Evolutionary conservation across 2,329 filamentous ascomycete species (phyloP), one percentile per base, ranked within the genome.

Genomic region (Microcyclospora tardicrescens): DNA sequence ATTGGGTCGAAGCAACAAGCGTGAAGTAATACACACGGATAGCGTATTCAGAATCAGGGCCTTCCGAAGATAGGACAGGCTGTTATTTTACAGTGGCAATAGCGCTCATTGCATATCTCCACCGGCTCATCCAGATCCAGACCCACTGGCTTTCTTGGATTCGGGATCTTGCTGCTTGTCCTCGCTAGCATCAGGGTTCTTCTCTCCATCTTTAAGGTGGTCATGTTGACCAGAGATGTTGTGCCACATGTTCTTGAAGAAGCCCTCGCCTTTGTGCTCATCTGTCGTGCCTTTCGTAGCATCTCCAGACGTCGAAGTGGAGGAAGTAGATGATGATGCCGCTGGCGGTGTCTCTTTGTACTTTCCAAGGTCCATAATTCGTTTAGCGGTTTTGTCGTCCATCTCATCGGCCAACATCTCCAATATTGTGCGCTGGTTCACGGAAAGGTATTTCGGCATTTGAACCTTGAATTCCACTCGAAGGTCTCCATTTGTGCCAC

Each of bases 401-500:
- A 98, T 81, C 66, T 98, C 91, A 53, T 98, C 87, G 6, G 91
- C 91, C 47, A 98, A 75, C 76, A 96, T 89, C 66, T 98, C 91
- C 33, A 93, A 66, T 42, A 98, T 82, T 1, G 84, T 93, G 38
- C 91, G 75, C 67, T 98, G 87, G 64, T 94, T 96, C 34, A 81
- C 75, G 39, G 75, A 85, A 47, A 98, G 70, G 55, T 89, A 95
- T 65, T 94, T 96, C 34, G 91, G 91, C 84, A 96, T 94, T 39
- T 75, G 68, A 34, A 98, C 84, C 60, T 85, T 85, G 72, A 94
- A 98, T 60, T 98, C 89, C 6, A 98, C 86, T 58, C 77, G 81
- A 43, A 98, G 65, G 56, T 98, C 91, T 47, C 91, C 91, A 24
- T 72, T 75, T 30, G 71, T 72, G 27, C 71, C 75, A 40, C 78